Percentiles rank a stretch among this genome's conserved stretches.
Evolutionary conservation across 495 filamentous ascomycete species (phyloP).

Genomic region (Filosporella fistucella): DNA sequence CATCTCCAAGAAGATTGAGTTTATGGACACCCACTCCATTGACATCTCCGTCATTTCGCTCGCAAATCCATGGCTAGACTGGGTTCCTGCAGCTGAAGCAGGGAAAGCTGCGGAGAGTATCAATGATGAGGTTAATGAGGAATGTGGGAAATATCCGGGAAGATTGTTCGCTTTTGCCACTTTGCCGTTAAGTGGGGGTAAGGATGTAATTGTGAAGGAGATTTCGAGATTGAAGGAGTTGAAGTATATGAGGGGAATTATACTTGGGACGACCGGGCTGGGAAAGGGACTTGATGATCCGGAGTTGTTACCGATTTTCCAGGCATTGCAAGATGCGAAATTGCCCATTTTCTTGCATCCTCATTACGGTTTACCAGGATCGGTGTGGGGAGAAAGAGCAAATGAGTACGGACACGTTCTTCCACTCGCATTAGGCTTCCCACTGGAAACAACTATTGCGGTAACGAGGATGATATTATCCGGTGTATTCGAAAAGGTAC

Average conservation of each 20-base stretch:
- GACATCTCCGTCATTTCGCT: slow-evolving; percentile 81
- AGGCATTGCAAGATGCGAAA: slow-evolving; percentile 56
- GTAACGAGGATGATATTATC: slow-evolving; percentile 81
- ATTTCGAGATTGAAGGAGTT: slow-evolving; percentile 56
- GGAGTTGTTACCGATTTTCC: slow-evolving; percentile 63
- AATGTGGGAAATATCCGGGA: slow-evolving; percentile 55
- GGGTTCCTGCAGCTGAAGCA: slow-evolving; percentile 60
- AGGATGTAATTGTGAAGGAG: slow-evolving; percentile 55
- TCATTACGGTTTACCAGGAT: slow-evolving; percentile 81
- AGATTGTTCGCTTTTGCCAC: slow-evolving; percentile 77
- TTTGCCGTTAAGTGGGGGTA: slow-evolving; percentile 69
- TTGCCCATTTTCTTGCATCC: slow-evolving; percentile 83
- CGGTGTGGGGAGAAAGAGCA: slow-evolving; percentile 69
- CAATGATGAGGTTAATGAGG: slow-evolving; percentile 71
- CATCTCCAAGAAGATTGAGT: slow-evolving; percentile 65
- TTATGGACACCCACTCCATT: slow-evolving; percentile 84
- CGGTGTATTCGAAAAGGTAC: slow-evolving; percentile 79
- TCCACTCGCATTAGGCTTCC: slow-evolving; percentile 82
- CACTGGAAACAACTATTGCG: slow-evolving; percentile 89
- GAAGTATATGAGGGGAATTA: slow-evolving; percentile 72
- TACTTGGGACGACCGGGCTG: slow-evolving; percentile 82
- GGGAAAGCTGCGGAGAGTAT: slow-evolving; percentile 56
- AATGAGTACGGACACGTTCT: slow-evolving; percentile 84
- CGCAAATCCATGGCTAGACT: slow-evolving; percentile 96
- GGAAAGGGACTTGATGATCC: slow-evolving; percentile 81